These are phyloP conservation scores for Luvunga scandens DNA, from an alignment of 345 rosid species.

Conservation along the genomic window DNA sequence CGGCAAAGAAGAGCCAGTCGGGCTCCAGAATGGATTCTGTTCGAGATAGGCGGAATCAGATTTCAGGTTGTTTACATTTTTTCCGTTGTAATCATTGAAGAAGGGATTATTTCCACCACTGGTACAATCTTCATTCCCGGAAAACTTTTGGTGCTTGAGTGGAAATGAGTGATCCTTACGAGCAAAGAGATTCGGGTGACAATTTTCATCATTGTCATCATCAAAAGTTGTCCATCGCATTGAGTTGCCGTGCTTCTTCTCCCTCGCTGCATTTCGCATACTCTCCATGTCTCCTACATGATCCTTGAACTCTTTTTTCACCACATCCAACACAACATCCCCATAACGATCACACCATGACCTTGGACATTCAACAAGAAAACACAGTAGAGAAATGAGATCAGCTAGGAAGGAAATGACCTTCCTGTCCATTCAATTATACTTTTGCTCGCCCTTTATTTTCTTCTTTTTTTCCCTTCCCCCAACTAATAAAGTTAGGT, in stretches of 20 bases:
- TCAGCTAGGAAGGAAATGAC: neutral
- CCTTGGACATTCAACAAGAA: slow-evolving; percentile 25
- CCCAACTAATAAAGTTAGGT: neutral
- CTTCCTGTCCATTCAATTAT: too few relatives aligned
- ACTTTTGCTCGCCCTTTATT: neutral
- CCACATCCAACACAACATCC: slow-evolving; percentile 64
- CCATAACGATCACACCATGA: slow-evolving; percentile 70
- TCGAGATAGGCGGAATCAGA: slow-evolving; percentile 19
- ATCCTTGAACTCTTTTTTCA: slow-evolving; percentile 76
- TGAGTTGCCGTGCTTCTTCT: slow-evolving; percentile 38
- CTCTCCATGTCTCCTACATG: slow-evolving; percentile 71
- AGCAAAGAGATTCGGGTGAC: slow-evolving; percentile 57
- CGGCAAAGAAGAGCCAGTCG: slow-evolving; percentile 13
- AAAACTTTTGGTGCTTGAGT: neutral
- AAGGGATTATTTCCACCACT: slow-evolving; percentile 12
- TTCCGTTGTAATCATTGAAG: slow-evolving; percentile 13
- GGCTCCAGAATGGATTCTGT: slow-evolving; percentile 32
- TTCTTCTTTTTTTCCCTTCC: too few relatives aligned
- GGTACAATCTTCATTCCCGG: neutral
- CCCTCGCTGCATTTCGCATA: slow-evolving; percentile 43
- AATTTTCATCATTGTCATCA: slow-evolving; percentile 46
- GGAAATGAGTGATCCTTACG: slow-evolving; percentile 12
- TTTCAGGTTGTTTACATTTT: slow-evolving; percentile 16
- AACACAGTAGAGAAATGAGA: neutral
- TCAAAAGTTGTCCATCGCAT: slow-evolving; percentile 59